Base-by-base conservation (phyloP, 2,329 filamentous ascomycete genomes). In the Pseudohalonectria lignicola region DNA sequence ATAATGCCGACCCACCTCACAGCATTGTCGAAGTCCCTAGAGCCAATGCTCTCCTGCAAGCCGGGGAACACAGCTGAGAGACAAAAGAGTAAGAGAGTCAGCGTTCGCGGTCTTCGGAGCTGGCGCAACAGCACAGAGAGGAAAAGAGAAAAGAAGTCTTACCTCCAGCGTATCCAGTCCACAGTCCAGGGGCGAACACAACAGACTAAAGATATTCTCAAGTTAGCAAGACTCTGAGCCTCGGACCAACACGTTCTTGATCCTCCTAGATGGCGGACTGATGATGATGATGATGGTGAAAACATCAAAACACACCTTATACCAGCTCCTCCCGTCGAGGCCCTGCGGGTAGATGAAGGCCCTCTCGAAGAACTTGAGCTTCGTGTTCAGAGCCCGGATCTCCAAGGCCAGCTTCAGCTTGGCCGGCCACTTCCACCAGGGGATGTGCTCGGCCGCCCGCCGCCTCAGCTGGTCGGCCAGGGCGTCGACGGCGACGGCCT, bases 121-220 rank as follows among this genome's bases (percentile, higher is more conserved):
- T 0, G 86, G 86, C 1, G 87, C 38, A 36, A 49, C 8, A 45
- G 28, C 12, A 43, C 38, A 36, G 40, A 37, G 25, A 35, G 21
- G 4, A 29, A 34, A 17, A 21, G 2, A 26, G 37, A 34, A 26
- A 34, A 9, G 18, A 40, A 29, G 36, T 62, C 70, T 59, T 51
- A 79, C 76, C 74, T 52, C 87, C 88, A 0, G 86, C 67, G 57
- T 95, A 95, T 0, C 88, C 88, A 0, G 86, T 94, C 86, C 87
- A 94, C 34, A 90, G 57, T 0, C 88, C 88, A 0, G 88, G 88
- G 1, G 88, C 88, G 59, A 93, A 95, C 1, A 95, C 82, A 3
- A 94, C 82, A 52, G 95, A 26, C 23, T 26, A 26, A 26, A 12
- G 23, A n/a, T n/a, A n/a, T n/a, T n/a, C n/a, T n/a, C n/a, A n/a